These are phyloP conservation scores for Lentinus brumalis DNA, from an alignment of 768 basidiomycete genomes.

Conservation along the genomic window DNA sequence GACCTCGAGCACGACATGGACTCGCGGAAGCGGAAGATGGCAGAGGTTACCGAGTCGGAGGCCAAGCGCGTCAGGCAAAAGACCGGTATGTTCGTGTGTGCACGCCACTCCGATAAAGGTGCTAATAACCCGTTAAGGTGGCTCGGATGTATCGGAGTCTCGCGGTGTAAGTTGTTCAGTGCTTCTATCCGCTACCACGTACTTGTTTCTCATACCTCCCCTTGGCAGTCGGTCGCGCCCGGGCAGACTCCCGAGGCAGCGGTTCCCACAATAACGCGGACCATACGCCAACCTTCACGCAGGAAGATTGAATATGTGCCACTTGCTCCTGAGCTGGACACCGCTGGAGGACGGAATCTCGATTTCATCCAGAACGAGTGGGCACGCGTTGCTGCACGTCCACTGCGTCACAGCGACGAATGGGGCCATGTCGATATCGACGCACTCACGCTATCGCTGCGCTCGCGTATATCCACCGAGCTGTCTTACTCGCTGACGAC, in stretches of 20 bases:
- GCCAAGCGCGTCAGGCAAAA: slow-evolving; percentile 72
- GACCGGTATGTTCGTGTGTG: slow-evolving; percentile 53
- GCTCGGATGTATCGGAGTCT: slow-evolving; percentile 32
- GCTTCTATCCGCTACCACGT: background rate
- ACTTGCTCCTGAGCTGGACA: slow-evolving; percentile 71
- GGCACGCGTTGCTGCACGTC: slow-evolving; percentile 50
- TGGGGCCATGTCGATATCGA: slow-evolving; percentile 92
- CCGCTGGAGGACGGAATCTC: slow-evolving; percentile 81
- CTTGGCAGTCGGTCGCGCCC: slow-evolving; percentile 24
- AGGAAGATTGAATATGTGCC: slow-evolving; percentile 91
- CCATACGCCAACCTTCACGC: slow-evolving; percentile 39
- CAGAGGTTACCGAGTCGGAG: slow-evolving; percentile 59
- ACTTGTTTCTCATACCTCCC: background rate
- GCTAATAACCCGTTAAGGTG: slow-evolving; percentile 21
- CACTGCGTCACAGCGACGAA: slow-evolving; percentile 73
- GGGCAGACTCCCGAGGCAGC: slow-evolving; percentile 10
- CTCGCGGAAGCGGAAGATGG: slow-evolving; percentile 72
- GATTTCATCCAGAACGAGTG: slow-evolving; percentile 65
- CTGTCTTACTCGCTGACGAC: slow-evolving; percentile 90
- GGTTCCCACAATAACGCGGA: slow-evolving; percentile 12
- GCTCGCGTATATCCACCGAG: slow-evolving; percentile 82
- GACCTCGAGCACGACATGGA: slow-evolving; percentile 61
- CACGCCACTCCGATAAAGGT: background rate
- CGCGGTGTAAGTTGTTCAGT: slow-evolving; percentile 23
- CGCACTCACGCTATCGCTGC: slow-evolving; percentile 89